Evolutionary conservation across 805 yeast genomes (phyloP).

Genomic region (Nakazawaea anatomiae): DNA sequence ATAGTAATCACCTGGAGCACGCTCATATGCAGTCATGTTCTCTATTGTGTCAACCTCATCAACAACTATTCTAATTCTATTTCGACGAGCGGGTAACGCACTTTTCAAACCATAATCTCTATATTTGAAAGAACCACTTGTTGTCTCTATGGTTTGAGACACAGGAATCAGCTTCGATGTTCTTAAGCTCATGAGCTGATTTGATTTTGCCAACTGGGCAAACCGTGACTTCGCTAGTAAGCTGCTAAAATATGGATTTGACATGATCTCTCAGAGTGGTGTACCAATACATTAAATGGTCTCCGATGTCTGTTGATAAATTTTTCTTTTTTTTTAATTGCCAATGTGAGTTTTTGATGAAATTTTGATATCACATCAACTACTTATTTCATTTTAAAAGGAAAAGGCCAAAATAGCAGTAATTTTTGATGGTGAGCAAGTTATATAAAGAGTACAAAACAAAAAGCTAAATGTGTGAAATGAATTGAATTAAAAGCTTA

Average conservation of each 20-base stretch:
- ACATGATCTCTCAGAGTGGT: neutral
- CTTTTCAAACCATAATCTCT: constrained; percentile 76
- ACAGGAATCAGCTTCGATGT: constrained; percentile 41
- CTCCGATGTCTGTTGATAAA: neutral
- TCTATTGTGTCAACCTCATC: constrained; percentile 64
- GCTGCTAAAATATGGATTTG: constrained; percentile 3
- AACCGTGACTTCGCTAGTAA: constrained; percentile 19
- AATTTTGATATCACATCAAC: neutral
- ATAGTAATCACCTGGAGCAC: constrained; percentile 52
- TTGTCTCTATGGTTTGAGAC: constrained; percentile 68
- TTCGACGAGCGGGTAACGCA: constrained; percentile 57
- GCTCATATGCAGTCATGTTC: constrained; percentile 67
- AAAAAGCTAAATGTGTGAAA: too few species aligned
- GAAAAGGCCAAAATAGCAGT: neutral
- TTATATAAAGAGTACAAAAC: neutral
- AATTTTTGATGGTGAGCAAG: neutral
- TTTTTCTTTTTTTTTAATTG: neutral
- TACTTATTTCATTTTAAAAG: neutral
- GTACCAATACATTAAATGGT: too few species aligned
- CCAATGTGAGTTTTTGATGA: neutral
- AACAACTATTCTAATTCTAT: constrained; percentile 52
- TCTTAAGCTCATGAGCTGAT: constrained; percentile 20
- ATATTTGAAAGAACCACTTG: constrained; percentile 54
- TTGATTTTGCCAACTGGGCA: constrained; percentile 26
- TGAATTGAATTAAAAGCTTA: too few species aligned